These are phyloP conservation scores for Colletotrichum godetiae DNA, from an alignment of 2,329 filamentous ascomycete genomes.

Conservation along the genomic window DNA sequence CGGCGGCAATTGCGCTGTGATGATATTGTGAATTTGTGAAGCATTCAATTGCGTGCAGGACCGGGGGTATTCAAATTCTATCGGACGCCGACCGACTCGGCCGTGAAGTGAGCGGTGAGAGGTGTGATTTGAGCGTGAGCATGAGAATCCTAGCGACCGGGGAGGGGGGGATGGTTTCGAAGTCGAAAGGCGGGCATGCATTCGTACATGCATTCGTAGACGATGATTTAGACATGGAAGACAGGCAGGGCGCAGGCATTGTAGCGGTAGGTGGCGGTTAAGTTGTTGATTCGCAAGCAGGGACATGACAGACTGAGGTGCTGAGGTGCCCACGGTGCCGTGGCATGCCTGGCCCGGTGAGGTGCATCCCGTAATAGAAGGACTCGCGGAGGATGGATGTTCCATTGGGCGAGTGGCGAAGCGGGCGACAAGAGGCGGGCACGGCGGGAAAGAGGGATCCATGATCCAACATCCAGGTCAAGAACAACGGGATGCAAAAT, in stretches of 20 bases:
- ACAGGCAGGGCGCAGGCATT: background rate
- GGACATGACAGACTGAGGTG: background rate
- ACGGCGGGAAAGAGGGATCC: background rate
- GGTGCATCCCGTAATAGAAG: background rate
- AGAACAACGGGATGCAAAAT: background rate
- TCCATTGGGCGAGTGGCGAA: background rate
- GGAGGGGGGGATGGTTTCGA: background rate
- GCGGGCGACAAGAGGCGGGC: too few species aligned
- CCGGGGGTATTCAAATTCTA: background rate
- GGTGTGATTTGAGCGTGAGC: background rate
- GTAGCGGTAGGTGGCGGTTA: slow-evolving; percentile 15
- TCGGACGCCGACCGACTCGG: slow-evolving; percentile 29
- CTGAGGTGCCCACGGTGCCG: too few species aligned
- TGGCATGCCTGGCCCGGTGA: too few species aligned
- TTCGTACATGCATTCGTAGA: background rate
- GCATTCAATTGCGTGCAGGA: slow-evolving; percentile 14
- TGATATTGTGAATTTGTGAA: background rate
- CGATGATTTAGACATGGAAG: background rate
- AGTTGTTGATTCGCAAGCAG: slow-evolving; percentile 2
- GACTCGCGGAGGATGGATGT: background rate
- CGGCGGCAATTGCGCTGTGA: background rate
- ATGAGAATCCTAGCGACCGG: background rate
- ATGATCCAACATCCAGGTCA: background rate
- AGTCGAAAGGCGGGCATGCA: background rate
- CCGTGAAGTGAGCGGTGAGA: slow-evolving; percentile 22